Base-by-base conservation (phyloP, 345 rosid species). In the Arabis alpina region DNA sequence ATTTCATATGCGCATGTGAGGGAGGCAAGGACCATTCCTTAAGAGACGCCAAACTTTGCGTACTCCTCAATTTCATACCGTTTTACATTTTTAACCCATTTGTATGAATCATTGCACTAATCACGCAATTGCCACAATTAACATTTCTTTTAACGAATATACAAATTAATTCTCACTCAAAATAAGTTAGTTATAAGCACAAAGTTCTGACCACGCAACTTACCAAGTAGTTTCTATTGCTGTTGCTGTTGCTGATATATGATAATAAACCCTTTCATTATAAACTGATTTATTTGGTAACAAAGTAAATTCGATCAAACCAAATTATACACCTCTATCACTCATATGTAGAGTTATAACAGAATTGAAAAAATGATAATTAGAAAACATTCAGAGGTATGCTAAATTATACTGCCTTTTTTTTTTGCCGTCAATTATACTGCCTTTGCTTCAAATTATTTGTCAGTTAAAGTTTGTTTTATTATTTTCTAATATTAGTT, bases 1-100 rank as follows among this genome's bases (percentile, higher is more conserved):
- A 11, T 57, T 49, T 74, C 73, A 66, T 75, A 68, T 68, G 74
- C 64, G 85, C 87, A 85, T 79, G 87, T 87, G 86, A 79, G n/a
- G 71, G 86, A 79, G 71, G 62, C 61, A 58, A 80, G 70, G 72
- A 34, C 73, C 77, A 67, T 61, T 78, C 84, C 83, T 79, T 48
- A 79, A 76, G 87, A n/a, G 70, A 78, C 62, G 79, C 63, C 76
- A 41, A 59, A 47, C 80, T 66, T 81, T 81, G 53, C 80, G 78
- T 75, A 61, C 71, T 77, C 58, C 60, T 67, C 43, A 59, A 60
- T 49, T 68, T 62, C 32, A 53, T 57, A n/a, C 51, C 34, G 39
- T 32, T 32, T 32, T 52, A 19, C 11, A 37, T 30, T 39, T 39
- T 42, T 44, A 55, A 50, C 23, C 54, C 54, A 47, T 27, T 30